These are phyloP conservation scores for Debaryomyces hansenii DNA, from an alignment of 805 yeast species.

Conservation along the genomic window DNA sequence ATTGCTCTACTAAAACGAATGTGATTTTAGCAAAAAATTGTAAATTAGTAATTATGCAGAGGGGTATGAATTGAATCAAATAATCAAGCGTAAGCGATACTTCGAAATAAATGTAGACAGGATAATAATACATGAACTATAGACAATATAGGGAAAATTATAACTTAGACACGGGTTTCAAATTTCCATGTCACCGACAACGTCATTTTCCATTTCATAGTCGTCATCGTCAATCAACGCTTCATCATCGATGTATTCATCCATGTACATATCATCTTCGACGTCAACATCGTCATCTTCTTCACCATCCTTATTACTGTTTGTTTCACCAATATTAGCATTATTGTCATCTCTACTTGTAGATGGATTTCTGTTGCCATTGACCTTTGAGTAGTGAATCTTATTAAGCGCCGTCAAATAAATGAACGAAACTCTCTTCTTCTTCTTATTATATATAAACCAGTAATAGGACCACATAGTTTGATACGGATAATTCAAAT, in stretches of 20 bases:
- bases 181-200: constrained; percentile 40
- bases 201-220: constrained; percentile 24
- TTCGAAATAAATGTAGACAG: no score
- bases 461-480: constrained; percentile 78
- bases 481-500: constrained; percentile 46
- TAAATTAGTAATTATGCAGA: no score
- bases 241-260: constrained; percentile 26
- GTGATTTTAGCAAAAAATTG: no score
- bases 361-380: constrained; percentile 18
- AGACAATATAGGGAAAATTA: no score
- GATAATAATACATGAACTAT: no score
- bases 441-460: constrained; percentile 87
- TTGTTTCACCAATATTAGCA: constrained; percentile 3
- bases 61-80: no score
- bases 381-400: constrained; percentile 34
- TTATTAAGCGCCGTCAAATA: constrained; percentile 58
- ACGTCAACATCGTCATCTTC: constrained; percentile 24
- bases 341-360: constrained; percentile 5
- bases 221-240: constrained; percentile 21
- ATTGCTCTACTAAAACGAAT: no score
- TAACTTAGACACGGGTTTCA: constrained; percentile 5
- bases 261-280: constrained; percentile 21
- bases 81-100: no score
- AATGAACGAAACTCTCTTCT: constrained; percentile 87
- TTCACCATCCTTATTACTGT: constrained; percentile 10